Evolutionary conservation across 805 yeast species (phyloP).

Genomic region (Cephaloascus fragrans): DNA sequence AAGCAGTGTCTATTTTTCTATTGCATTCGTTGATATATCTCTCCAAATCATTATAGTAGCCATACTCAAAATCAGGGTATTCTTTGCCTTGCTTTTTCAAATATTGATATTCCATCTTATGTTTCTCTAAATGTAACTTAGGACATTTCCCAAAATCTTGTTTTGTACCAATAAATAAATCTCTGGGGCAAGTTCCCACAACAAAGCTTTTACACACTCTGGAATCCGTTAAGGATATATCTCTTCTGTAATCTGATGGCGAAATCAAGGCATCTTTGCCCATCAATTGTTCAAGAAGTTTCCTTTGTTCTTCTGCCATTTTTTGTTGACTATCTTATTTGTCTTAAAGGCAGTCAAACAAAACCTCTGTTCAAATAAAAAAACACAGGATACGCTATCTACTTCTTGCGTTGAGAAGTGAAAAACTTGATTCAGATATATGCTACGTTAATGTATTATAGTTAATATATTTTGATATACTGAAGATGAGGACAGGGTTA

Average conservation of each 20-base stretch:
- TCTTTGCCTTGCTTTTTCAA: conserved; percentile 26
- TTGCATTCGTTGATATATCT: conserved; percentile 59
- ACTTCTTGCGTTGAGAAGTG: no score
- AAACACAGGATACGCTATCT: no score
- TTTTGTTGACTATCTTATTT: conserved; percentile 3
- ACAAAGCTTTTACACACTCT: conserved; percentile 71
- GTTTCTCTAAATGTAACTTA: conserved; percentile 62
- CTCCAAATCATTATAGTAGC: conserved; percentile 38
- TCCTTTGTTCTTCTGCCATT: conserved; percentile 67
- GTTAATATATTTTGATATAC: no score
- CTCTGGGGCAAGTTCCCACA: conserved; percentile 85
- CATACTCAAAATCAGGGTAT: conserved; percentile 38
- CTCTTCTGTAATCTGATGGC: conserved; percentile 29
- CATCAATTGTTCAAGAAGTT: conserved; percentile 72
- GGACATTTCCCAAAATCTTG: conserved; percentile 79
- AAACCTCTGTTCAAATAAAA: no score
- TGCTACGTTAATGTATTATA: no score
- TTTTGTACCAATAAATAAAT: conserved; percentile 72
- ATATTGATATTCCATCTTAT: conserved; percentile 59
- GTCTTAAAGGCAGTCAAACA: no score
- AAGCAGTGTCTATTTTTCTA: conserved; percentile 50
- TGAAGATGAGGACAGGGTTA: no score
- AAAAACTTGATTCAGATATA: no score
- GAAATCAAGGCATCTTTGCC: conserved; percentile 41
- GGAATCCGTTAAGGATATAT: conserved; percentile 37